Percentiles rank a stretch among this genome's conserved stretches.
Evolutionary conservation across 495 filamentous ascomycete genomes (phyloP).

Genomic region (Penicillium riverlandense): DNA sequence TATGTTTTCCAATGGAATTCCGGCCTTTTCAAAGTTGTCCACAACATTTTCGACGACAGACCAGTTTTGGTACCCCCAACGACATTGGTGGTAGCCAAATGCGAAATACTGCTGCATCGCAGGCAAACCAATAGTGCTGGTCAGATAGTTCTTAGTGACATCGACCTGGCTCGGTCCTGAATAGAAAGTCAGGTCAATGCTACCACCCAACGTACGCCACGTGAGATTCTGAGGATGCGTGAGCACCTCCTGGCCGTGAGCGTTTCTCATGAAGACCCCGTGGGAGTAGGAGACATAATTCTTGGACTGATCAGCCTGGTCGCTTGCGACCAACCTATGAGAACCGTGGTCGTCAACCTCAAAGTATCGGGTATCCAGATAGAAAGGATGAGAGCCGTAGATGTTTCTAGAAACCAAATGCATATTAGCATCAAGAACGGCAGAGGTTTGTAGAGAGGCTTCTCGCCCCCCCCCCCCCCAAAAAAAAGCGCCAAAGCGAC

Average conservation of each 20-base stretch:
- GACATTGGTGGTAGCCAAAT: constrained; percentile 51
- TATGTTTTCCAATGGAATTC: constrained; percentile 52
- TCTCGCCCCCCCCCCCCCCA: too few species aligned
- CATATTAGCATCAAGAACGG: not conserved
- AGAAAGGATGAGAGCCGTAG: constrained; percentile 49
- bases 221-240: constrained; percentile 57
- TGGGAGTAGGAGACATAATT: constrained; percentile 48
- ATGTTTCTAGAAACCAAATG: constrained; percentile 29
- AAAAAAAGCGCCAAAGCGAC: too few species aligned
- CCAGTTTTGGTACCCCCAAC: constrained; percentile 50
- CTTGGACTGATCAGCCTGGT: constrained; percentile 37
- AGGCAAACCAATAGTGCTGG: constrained; percentile 36
- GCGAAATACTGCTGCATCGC: constrained; percentile 48
- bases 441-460: too few species aligned
- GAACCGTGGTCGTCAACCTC: constrained; percentile 40
- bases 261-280: constrained; percentile 49
- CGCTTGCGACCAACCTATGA: constrained; percentile 37
- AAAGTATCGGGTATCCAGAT: constrained; percentile 47
- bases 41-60: constrained; percentile 40
- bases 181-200: constrained; percentile 49
- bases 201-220: constrained; percentile 56
- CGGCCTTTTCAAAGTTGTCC: constrained; percentile 37
- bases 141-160: constrained; percentile 39
- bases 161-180: constrained; percentile 41
- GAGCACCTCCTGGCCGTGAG: constrained; percentile 63